Percentiles rank a stretch among this genome's conserved stretches.
phyloP scores from a whole-genome alignment of 192 early-diverging fungal genomes.

The Umbelopsis sp. region DNA sequence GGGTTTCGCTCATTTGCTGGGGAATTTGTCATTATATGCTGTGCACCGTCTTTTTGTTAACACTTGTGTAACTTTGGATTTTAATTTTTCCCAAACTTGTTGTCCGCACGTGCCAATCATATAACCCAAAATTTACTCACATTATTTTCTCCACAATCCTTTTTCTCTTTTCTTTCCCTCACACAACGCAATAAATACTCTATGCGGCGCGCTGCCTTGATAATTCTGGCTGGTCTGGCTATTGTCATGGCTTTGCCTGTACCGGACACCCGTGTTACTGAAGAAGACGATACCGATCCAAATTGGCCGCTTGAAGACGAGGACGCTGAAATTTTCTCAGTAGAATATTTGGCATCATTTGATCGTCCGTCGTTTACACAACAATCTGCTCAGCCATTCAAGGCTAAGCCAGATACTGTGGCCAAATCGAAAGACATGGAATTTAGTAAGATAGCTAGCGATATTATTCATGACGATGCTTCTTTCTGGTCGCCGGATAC shows the following conservation, averaged over 20 bases:
- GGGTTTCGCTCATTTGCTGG: no score
- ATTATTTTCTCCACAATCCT: not conserved
- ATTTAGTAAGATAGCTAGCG: not conserved
- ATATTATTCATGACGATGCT: not conserved
- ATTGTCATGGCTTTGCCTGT: slow-evolving; percentile 1
- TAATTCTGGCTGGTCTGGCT: not conserved
- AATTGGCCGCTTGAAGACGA: slow-evolving; percentile 9
- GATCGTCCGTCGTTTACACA: not conserved
- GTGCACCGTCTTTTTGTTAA: no score
- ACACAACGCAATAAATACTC: not conserved
- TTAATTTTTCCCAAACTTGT: not conserved
- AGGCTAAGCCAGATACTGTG: not conserved
- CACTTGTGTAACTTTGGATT: not conserved
- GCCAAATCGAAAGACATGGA: not conserved
- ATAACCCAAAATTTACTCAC: not conserved
- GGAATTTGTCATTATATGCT: no score
- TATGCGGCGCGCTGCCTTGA: slow-evolving; percentile 5
- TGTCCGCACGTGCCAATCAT: no score
- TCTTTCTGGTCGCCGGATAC: slow-evolving; percentile 8
- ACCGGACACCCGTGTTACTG: not conserved
- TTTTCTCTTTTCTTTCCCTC: not conserved
- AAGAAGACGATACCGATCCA: slow-evolving; percentile 3
- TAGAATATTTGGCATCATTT: not conserved
- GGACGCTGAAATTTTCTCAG: slow-evolving; percentile 10
- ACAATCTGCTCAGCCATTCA: not conserved